Evolutionary conservation across 371 early-diverging fungal genomes (phyloP).

Genomic region (Coelomomyces lativittatus): DNA sequence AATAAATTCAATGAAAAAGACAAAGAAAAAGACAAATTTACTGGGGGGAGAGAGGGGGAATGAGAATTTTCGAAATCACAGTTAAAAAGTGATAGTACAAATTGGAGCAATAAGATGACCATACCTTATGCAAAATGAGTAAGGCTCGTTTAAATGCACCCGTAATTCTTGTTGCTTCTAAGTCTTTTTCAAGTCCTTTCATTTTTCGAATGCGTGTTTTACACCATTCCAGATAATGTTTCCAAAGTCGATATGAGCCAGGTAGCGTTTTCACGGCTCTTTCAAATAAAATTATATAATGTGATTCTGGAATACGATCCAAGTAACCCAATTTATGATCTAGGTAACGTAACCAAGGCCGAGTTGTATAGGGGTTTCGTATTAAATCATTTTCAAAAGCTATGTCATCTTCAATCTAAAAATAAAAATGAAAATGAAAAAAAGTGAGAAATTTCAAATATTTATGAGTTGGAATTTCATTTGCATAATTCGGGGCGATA

Average conservation of each 20-base stretch:
- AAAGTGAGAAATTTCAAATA: too few species aligned
- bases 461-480: too few species aligned
- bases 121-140: conserved; percentile 72
- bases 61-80: too few species aligned
- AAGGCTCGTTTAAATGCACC: conserved; percentile 67
- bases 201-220: conserved; percentile 18
- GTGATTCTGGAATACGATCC: conserved; percentile 6
- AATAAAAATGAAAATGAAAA: too few species aligned
- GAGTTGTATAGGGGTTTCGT: conserved; percentile 60
- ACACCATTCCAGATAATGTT: conserved; percentile 61
- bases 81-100: too few species aligned
- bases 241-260: conserved; percentile 90
- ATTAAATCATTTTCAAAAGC: conserved; percentile 80
- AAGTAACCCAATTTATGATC: conserved; percentile 51
- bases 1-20: too few species aligned
- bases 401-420: conserved; percentile 32
- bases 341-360: conserved; percentile 73
- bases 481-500: too few species aligned
- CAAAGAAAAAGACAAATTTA: too few species aligned
- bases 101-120: too few species aligned
- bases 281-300: conserved; percentile 55
- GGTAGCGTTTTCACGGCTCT: conserved; percentile 73
- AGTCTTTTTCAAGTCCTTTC: conserved; percentile 22
- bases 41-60: too few species aligned
- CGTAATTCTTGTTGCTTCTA: conserved; percentile 47